Percentiles rank a stretch among this genome's conserved stretches.
Conservation (phyloP, 2,329 filamentous ascomycete species). For the Lachnum nothofagi region DNA sequence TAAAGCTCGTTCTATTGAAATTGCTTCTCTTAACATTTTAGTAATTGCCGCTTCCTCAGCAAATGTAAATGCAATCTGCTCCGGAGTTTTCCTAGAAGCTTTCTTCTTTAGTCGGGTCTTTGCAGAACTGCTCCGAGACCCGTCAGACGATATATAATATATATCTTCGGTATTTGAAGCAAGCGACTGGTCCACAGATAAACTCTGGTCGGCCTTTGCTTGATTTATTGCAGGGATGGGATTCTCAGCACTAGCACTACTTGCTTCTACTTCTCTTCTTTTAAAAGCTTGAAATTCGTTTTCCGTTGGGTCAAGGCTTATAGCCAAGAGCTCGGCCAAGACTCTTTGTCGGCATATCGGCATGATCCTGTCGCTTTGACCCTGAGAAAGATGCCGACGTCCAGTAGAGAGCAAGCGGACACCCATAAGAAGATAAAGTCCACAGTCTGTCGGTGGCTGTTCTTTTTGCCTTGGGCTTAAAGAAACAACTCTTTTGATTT, state of each 20-base stretch:
- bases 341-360: slow-evolving; percentile 14
- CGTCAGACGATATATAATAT: no score
- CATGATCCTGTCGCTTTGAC: slow-evolving; percentile 9
- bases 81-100: slow-evolving; percentile 5
- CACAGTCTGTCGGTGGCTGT: slow-evolving; percentile 11
- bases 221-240: no score
- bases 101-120: slow-evolving; percentile 3
- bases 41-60: slow-evolving; percentile 10
- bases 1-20: slow-evolving; percentile 12
- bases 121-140: not conserved
- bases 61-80: slow-evolving; percentile 8
- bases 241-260: no score
- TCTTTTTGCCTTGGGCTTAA: slow-evolving; percentile 9
- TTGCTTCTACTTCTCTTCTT: slow-evolving; percentile 3
- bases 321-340: slow-evolving; percentile 15
- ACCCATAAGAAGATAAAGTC: slow-evolving; percentile 14
- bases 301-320: slow-evolving; percentile 11
- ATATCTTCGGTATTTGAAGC: no score
- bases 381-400: slow-evolving; percentile 9
- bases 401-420: slow-evolving; percentile 11
- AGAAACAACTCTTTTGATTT: not conserved
- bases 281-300: slow-evolving; percentile 9
- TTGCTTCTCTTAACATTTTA: slow-evolving; percentile 11
- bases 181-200: no score
- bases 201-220: no score